Conservation (phyloP, 768 basidiomycete genomes). For the Panellus pusillus region DNA sequence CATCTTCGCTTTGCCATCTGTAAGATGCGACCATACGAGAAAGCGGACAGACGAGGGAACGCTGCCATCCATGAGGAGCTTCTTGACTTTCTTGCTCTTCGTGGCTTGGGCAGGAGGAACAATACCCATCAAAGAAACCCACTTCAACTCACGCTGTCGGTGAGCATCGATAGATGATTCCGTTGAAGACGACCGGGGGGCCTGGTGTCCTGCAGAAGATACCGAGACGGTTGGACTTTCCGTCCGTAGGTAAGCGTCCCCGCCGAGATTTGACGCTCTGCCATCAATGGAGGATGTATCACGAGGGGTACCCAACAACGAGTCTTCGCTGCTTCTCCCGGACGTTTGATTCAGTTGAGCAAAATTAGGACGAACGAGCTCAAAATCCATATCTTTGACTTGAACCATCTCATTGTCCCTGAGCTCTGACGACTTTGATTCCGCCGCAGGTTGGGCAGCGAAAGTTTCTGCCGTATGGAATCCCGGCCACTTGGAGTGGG, state of each 20-base stretch:
- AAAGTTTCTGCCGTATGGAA: constrained; percentile 59
- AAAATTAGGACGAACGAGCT: constrained; percentile 66
- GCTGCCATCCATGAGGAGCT: constrained; percentile 64
- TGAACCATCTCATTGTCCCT: constrained; percentile 60
- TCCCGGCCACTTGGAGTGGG: constrained; percentile 42
- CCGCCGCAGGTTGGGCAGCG: constrained; percentile 65
- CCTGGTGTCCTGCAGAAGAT: constrained; percentile 29
- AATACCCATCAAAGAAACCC: constrained; percentile 65
- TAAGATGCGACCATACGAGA: constrained; percentile 79
- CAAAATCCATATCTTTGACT: constrained; percentile 80
- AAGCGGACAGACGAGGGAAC: constrained; percentile 85
- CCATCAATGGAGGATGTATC: constrained; percentile 36
- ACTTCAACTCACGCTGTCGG: constrained; percentile 72
- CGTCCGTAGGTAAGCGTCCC: constrained; percentile 27
- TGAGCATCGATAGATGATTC: constrained; percentile 60
- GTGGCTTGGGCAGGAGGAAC: constrained; percentile 61
- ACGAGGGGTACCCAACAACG: constrained; percentile 33
- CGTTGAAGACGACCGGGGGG: constrained; percentile 22
- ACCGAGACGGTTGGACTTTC: constrained; percentile 48
- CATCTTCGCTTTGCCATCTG: constrained; percentile 70
- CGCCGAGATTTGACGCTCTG: constrained; percentile 24
- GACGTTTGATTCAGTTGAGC: constrained; percentile 33
- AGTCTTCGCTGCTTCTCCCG: constrained; percentile 57
- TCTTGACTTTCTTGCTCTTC: constrained; percentile 79
- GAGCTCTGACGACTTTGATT: constrained; percentile 34